Evolutionary conservation across 2,329 filamentous ascomycete genomes (phyloP).

Genomic region (Fusarium sulawesiense): DNA sequence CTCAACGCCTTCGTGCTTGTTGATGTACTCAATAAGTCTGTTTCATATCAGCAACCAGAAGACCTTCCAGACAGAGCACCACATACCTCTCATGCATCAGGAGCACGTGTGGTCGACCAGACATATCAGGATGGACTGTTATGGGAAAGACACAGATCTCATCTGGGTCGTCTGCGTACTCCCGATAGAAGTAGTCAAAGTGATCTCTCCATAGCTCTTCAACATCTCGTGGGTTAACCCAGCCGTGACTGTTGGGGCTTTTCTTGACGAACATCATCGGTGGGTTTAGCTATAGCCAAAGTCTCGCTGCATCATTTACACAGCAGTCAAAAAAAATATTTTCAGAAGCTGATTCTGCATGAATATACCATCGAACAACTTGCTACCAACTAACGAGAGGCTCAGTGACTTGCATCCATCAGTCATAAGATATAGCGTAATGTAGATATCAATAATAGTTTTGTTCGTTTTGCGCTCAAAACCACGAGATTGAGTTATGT

Average conservation of each 20-base stretch:
- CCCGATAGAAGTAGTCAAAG: constrained; percentile 79
- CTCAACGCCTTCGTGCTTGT: constrained; percentile 68
- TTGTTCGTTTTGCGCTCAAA: too few species aligned
- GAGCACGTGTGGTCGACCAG: constrained; percentile 76
- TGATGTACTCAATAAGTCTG: constrained; percentile 72
- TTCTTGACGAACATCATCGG: constrained; percentile 81
- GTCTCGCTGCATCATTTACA: too few species aligned
- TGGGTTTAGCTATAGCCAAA: too few species aligned
- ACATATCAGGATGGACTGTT: constrained; percentile 80
- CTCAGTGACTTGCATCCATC: too few species aligned
- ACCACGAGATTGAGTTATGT: too few species aligned
- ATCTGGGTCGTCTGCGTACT: constrained; percentile 58
- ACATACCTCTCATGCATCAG: constrained; percentile 72
- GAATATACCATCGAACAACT: too few species aligned
- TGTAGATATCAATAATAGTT: too few species aligned
- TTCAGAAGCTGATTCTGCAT: too few species aligned
- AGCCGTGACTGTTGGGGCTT: constrained; percentile 73
- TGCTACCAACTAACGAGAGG: too few species aligned
- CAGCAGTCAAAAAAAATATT: too few species aligned
- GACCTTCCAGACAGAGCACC: accelerated
- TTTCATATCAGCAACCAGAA: accelerated
- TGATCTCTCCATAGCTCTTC: constrained; percentile 75
- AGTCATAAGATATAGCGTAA: too few species aligned
- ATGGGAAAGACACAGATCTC: constrained; percentile 83
- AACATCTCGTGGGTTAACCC: constrained; percentile 66